Evolutionary conservation across 169 alveolate species (phyloP).

Genomic region (Neospora caninum): DNA sequence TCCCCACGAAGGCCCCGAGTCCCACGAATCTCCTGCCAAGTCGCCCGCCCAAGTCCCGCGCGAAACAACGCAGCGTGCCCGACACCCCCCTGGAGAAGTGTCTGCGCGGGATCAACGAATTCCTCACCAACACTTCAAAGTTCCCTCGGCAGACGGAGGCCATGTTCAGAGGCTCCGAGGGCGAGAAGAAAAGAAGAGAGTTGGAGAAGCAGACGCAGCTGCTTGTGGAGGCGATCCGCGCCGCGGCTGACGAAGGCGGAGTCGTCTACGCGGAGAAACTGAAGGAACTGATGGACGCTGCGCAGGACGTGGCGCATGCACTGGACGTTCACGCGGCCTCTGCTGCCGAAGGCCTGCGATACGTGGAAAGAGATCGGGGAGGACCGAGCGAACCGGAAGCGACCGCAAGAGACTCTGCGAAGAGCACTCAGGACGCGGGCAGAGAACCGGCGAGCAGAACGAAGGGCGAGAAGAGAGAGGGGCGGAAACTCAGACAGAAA

Average conservation of each 20-base stretch:
- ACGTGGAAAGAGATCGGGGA: background rate
- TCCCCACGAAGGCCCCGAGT: too few species aligned
- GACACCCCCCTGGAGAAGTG: background rate
- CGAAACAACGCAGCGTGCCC: background rate
- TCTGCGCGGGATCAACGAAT: background rate
- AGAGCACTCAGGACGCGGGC: background rate
- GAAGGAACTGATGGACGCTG: background rate
- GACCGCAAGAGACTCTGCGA: background rate
- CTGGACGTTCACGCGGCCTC: background rate
- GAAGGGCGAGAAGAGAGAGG: background rate
- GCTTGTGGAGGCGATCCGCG: background rate
- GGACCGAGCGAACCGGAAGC: background rate
- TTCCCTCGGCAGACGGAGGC: background rate
- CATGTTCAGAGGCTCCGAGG: background rate
- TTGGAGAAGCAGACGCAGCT: background rate
- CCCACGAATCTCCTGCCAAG: too few species aligned
- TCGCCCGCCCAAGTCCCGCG: too few species aligned
- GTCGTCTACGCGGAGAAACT: background rate
- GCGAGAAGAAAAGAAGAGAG: background rate
- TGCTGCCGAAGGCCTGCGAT: too few species aligned
- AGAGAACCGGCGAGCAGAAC: background rate
- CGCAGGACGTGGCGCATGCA: background rate
- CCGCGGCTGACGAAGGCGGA: background rate
- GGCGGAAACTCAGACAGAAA: background rate
- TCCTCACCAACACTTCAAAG: background rate